A percentile compares a stretch with the other conserved stretches of the same genome.
Evolutionary conservation across 371 early-diverging fungal species (phyloP).

Genomic region (Mucor racemosus): DNA sequence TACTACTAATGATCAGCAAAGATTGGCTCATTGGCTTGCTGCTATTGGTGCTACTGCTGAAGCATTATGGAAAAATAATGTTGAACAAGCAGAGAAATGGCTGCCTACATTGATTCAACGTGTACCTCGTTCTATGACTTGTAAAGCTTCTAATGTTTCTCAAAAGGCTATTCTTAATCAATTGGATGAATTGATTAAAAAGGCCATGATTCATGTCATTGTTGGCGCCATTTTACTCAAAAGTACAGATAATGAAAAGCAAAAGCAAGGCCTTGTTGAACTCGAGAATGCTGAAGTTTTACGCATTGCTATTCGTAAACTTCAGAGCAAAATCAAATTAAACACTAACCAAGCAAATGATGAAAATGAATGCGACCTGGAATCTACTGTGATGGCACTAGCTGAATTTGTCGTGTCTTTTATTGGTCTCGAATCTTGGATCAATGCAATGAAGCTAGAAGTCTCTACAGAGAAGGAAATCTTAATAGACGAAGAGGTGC

Average conservation of each 20-base stretch:
- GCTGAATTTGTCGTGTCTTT: constrained; percentile 48
- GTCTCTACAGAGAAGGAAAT: constrained; percentile 19
- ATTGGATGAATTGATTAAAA: constrained; percentile 28
- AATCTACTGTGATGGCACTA: constrained; percentile 37
- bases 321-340: background rate
- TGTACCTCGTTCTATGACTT: constrained; percentile 25
- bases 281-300: constrained; percentile 30
- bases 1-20: constrained; percentile 21
- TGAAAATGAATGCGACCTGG: constrained; percentile 25
- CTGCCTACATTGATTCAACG: constrained; percentile 15
- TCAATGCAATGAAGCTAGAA: constrained; percentile 25
- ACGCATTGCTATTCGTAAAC: constrained; percentile 8
- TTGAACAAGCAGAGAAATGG: constrained; percentile 25
- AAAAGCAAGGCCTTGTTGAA: constrained; percentile 29
- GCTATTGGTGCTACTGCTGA: constrained; percentile 44
- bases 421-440: constrained; percentile 48
- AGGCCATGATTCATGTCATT: constrained; percentile 26
- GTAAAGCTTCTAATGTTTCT: constrained; percentile 5
- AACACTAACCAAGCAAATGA: background rate
- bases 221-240: constrained; percentile 31
- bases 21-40: constrained; percentile 43
- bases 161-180: constrained; percentile 25
- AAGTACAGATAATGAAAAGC: background rate
- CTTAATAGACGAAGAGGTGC: constrained; percentile 10
- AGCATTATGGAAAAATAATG: constrained; percentile 41